A percentile compares a stretch with the other conserved stretches of the same genome.
These are phyloP conservation scores for Botrytis aclada DNA, from an alignment of 2,329 filamentous ascomycete species.

Conservation along the genomic window DNA sequence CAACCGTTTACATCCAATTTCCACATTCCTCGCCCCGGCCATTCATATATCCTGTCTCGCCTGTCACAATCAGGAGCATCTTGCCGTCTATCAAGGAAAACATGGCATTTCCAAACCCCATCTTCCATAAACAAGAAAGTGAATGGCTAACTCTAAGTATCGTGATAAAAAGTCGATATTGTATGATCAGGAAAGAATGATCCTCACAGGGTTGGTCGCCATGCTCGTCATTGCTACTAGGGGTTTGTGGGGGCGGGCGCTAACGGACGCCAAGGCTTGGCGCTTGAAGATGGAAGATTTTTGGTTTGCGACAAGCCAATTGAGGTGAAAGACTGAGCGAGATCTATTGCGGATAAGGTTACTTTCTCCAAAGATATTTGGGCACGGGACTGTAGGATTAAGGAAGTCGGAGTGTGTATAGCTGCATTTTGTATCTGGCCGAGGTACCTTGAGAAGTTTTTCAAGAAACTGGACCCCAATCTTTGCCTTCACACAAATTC, in stretches of 20 bases:
- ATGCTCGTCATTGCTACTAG: slow-evolving; percentile 15
- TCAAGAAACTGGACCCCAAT: neutral
- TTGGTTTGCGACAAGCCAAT: neutral
- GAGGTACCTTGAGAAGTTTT: neutral
- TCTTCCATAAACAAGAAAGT: neutral
- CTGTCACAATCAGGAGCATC: neutral
- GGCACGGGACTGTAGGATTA: neutral
- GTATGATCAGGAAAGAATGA: neutral
- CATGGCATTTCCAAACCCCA: neutral
- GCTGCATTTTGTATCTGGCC: neutral
- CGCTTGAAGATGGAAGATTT: neutral
- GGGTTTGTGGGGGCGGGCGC: neutral
- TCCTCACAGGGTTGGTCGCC: neutral
- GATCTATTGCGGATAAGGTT: neutral
- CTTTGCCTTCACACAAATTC: neutral
- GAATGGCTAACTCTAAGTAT: neutral
- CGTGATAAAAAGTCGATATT: too few relatives aligned
- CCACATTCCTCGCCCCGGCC: neutral
- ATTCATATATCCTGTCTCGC: neutral
- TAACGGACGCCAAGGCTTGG: slow-evolving; percentile 5
- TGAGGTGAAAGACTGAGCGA: neutral
- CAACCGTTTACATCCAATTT: neutral
- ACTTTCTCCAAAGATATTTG: neutral
- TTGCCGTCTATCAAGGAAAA: neutral
- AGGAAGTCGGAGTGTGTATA: neutral